Base-by-base conservation (phyloP, 192 early-diverging fungal genomes). In the Coemansia sp. region DNA sequence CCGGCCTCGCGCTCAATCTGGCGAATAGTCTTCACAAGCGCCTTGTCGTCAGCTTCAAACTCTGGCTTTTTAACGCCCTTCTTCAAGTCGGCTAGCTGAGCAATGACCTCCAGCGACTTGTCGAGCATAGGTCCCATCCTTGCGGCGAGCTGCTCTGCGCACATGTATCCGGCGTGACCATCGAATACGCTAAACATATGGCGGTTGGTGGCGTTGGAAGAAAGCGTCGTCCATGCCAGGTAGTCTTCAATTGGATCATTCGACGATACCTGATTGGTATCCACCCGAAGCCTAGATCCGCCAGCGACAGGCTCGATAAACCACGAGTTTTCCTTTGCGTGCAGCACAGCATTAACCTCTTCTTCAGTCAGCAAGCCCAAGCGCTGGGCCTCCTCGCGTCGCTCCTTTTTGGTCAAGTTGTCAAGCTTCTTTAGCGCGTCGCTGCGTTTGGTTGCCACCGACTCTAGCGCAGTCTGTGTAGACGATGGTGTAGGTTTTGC, bases 221-320 rank as follows among this genome's bases (percentile, higher is more conserved):
- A 38, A 46, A 84, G 63, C 10, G 66, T 51, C 67, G 55, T 52
- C 74, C 67, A 73, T n/a, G 66, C 54, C 52, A 78, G 22, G 59
- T 86, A 82, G 61, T 86, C 85, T 55, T 86, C 85, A 29, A 86
- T 82, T 11, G 76, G 79, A 5, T 52, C 65, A 24, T 86, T 86
- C 1, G 85, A 86, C 22, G 77, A 68, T 5, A 87, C 76, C 70
- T 82, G 83, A 68, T 75, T 85, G 2, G 75, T 80, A 16, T 60
- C 57, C 31, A 60, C 57, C 5, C 57, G 57, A 16, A 60, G 57
- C 18, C 31, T 34, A 31, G 31, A 27, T 34, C 57, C 57, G 2
- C 57, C 31, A 18, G 18, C 18, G 0, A 13, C 15, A 18, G 66
- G 63, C 18, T 47, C 66, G 31, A 71, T 18, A 38, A n/a, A 52